phyloP scores from a whole-genome alignment of 176 grass and related monocot genomes.

The Rhynchospora pubera region DNA sequence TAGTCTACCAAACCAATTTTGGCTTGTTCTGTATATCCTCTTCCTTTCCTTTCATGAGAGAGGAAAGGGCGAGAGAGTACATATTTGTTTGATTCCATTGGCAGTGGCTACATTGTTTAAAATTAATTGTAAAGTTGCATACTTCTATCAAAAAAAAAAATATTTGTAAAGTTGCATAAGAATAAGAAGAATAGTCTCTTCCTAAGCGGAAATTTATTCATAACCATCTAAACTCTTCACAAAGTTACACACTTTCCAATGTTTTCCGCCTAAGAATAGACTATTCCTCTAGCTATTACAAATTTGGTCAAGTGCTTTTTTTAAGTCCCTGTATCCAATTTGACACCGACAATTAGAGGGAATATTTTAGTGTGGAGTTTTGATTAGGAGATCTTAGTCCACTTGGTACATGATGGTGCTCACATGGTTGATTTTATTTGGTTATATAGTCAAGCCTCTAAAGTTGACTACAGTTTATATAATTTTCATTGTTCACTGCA shows the following conservation, averaged over 20 bases:
- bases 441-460: not conserved
- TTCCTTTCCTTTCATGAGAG: not conserved
- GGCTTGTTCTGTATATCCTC: not conserved
- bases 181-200: too few species aligned
- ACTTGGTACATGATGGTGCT: not conserved
- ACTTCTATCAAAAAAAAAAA: too few species aligned
- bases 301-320: not conserved
- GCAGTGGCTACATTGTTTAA: not conserved
- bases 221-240: too few species aligned
- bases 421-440: constrained; percentile 3
- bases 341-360: not conserved
- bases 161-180: too few species aligned
- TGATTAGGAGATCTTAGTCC: constrained; percentile 3
- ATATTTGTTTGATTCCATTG: not conserved
- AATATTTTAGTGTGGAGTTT: not conserved
- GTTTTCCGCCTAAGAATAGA: too few species aligned
- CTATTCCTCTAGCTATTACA: not conserved
- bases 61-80: not conserved
- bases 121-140: not conserved
- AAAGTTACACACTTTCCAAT: too few species aligned
- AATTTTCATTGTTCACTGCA: not conserved
- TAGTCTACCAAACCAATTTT: not conserved
- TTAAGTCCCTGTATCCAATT: not conserved
- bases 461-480: not conserved
- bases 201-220: too few species aligned